A percentile compares a stretch with the other conserved stretches of the same genome.
Conservation (phyloP, 2,329 filamentous ascomycete species). For the Cordyceps militaris region DNA sequence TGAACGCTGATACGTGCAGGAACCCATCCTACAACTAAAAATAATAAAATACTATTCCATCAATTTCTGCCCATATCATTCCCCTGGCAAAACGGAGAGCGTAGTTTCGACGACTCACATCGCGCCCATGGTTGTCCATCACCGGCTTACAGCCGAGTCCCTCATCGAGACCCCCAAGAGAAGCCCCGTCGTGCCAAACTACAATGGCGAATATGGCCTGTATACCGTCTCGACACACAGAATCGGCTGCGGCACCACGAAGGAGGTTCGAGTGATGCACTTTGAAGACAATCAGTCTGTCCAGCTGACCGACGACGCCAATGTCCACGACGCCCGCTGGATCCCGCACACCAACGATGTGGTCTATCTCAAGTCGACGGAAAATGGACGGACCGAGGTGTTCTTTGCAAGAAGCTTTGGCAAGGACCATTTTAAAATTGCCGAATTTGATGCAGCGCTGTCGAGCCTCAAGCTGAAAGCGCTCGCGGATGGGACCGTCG, state of each 20-base stretch:
- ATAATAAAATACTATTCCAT: neutral
- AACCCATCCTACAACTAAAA: neutral
- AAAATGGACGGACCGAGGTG: slow-evolving; percentile 26
- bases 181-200: slow-evolving; percentile 31
- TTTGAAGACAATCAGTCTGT: slow-evolving; percentile 23
- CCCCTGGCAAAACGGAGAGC: too few relatives aligned
- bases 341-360: slow-evolving; percentile 27
- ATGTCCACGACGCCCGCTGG: slow-evolving; percentile 30
- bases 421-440: slow-evolving; percentile 18
- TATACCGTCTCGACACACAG: slow-evolving; percentile 33
- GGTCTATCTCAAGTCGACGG: slow-evolving; percentile 25
- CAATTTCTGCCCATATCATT: neutral
- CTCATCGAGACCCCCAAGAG: slow-evolving; percentile 25
- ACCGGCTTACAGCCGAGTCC: slow-evolving; percentile 19
- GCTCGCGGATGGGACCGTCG: slow-evolving; percentile 28
- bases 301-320: slow-evolving; percentile 21
- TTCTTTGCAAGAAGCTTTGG: slow-evolving; percentile 20
- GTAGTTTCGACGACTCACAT: neutral
- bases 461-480: slow-evolving; percentile 26
- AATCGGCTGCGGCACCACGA: slow-evolving; percentile 23
- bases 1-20: neutral
- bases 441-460: slow-evolving; percentile 27
- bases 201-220: slow-evolving; percentile 33
- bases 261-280: slow-evolving; percentile 28
- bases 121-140: slow-evolving; percentile 2